phyloP scores from a whole-genome alignment of 2,329 filamentous ascomycete species.

The Fusarium sp. region DNA sequence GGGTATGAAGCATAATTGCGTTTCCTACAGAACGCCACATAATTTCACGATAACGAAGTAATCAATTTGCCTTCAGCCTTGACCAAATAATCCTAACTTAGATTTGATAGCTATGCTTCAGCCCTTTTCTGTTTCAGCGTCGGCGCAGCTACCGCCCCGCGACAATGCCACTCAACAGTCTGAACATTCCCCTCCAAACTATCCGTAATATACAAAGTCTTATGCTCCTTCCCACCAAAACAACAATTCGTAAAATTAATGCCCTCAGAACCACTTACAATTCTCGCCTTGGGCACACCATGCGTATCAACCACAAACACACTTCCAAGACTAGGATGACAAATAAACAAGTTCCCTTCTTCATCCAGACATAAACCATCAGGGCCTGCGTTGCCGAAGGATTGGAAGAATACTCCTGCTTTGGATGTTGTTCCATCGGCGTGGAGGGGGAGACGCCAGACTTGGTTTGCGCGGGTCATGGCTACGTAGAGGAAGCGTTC shows the following conservation, averaged over 20 bases:
- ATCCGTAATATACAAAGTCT: slow-evolving; percentile 56
- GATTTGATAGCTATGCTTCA: neutral
- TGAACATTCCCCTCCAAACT: slow-evolving; percentile 54
- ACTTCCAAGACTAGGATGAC: slow-evolving; percentile 51
- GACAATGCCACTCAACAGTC: slow-evolving; percentile 50
- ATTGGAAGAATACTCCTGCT: slow-evolving; percentile 54
- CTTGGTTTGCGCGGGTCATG: slow-evolving; percentile 55
- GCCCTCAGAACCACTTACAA: slow-evolving; percentile 48
- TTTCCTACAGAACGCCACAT: neutral
- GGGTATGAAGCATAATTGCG: too few relatives aligned
- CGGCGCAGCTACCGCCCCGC: slow-evolving; percentile 35
- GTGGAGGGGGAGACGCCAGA: slow-evolving; percentile 55
- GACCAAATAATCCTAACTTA: too few relatives aligned
- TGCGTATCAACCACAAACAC: slow-evolving; percentile 54
- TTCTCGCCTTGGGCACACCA: slow-evolving; percentile 53
- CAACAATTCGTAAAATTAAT: slow-evolving; percentile 57
- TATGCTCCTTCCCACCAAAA: slow-evolving; percentile 53
- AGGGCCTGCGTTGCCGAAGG: slow-evolving; percentile 55
- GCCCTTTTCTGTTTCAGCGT: neutral
- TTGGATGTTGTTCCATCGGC: slow-evolving; percentile 54
- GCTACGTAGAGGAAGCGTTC: slow-evolving; percentile 56
- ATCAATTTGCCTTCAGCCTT: too few relatives aligned
- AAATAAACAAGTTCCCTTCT: slow-evolving; percentile 53
- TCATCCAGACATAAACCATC: slow-evolving; percentile 55
- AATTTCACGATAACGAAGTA: fast-evolving